Conservation (phyloP, 164 flowering plant species). For the Vitis labrusca region DNA sequence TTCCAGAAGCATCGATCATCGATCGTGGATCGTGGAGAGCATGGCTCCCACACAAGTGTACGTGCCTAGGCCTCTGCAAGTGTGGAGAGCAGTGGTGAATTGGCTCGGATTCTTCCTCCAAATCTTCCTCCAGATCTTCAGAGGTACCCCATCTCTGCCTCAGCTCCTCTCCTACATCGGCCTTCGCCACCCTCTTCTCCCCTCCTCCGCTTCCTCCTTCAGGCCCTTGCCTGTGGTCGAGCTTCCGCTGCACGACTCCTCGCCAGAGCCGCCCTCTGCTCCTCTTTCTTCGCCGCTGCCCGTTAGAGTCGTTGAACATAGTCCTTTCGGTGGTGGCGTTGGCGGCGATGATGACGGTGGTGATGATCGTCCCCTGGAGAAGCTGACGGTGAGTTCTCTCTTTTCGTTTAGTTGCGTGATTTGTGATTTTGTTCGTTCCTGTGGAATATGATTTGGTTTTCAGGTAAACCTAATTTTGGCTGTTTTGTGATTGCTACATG, state of each 20-base stretch:
- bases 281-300: too few relatives aligned
- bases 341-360: neutral
- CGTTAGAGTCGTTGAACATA: too few relatives aligned
- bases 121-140: constrained; percentile 26
- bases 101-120: constrained; percentile 23
- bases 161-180: constrained; percentile 18
- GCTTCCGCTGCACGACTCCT: constrained; percentile 16
- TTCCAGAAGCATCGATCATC: too few relatives aligned
- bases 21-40: constrained; percentile 9
- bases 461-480: too few relatives aligned
- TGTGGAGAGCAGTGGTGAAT: constrained; percentile 26
- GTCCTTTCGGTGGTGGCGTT: neutral
- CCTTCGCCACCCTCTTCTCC: neutral
- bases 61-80: constrained; percentile 19
- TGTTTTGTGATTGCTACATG: too few relatives aligned
- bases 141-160: constrained; percentile 20
- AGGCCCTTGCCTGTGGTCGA: constrained; percentile 29
- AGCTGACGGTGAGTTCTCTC: constrained; percentile 22
- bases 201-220: constrained; percentile 21
- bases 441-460: neutral
- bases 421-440: neutral
- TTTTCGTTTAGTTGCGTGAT: neutral
- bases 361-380: constrained; percentile 1
- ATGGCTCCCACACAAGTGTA: constrained; percentile 14
- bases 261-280: neutral